Conservation (phyloP, 805 yeast genomes). For the Middelhovenomyces tepae region DNA sequence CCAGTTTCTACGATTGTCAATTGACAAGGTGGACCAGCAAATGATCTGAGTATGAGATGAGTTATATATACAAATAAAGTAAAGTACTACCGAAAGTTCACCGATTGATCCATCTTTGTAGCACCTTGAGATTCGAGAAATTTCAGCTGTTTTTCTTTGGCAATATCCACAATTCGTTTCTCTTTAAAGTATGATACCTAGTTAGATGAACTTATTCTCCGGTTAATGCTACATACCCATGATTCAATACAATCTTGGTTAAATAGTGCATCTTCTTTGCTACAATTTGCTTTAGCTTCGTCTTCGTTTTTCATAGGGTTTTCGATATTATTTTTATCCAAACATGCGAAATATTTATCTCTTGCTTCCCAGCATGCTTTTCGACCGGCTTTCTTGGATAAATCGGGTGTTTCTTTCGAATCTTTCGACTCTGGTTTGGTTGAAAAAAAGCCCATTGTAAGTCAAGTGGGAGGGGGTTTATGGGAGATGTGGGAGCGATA, state of each 20-base stretch:
- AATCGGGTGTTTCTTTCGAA: slow-evolving; percentile 34
- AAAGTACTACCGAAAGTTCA: too few species aligned
- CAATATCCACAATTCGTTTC: slow-evolving; percentile 70
- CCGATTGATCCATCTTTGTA: slow-evolving; percentile 15
- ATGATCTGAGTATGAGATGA: too few species aligned
- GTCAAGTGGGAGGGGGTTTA: too few species aligned
- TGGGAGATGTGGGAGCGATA: too few species aligned
- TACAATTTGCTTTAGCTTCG: slow-evolving; percentile 49
- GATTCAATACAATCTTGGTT: slow-evolving; percentile 71
- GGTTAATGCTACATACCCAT: slow-evolving; percentile 43
- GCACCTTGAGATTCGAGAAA: slow-evolving; percentile 68
- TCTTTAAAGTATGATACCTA: slow-evolving; percentile 71
- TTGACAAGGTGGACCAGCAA: slow-evolving; percentile 78
- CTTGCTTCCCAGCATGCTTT: slow-evolving; percentile 85
- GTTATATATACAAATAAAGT: too few species aligned
- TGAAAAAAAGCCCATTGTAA: slow-evolving; percentile 47
- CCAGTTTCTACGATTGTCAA: slow-evolving; percentile 84
- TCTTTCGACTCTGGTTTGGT: slow-evolving; percentile 19
- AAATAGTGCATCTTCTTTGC: slow-evolving; percentile 46
- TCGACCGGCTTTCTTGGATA: slow-evolving; percentile 56
- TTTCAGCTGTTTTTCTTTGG: slow-evolving; percentile 56
- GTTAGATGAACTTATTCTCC: slow-evolving; percentile 3
- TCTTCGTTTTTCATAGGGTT: slow-evolving; percentile 46
- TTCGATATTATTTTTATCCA: slow-evolving; percentile 56
- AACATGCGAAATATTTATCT: slow-evolving; percentile 67